phyloP scores from a whole-genome alignment of 805 yeast species.

The Brettanomyces sp. region DNA sequence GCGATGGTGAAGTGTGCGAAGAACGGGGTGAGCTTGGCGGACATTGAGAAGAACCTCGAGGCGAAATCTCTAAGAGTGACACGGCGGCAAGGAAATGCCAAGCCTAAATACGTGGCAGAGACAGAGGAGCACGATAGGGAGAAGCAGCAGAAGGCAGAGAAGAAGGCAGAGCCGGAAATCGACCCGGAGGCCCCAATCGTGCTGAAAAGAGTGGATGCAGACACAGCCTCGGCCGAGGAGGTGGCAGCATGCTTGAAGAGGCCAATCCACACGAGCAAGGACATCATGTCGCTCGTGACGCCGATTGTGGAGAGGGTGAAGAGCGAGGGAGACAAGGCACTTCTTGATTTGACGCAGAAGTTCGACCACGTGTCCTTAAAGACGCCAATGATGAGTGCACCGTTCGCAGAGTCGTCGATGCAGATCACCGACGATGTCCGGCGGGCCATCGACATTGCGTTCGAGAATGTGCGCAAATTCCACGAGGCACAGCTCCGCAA shows the following conservation, averaged over 20 bases:
- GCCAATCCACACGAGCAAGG: constrained; percentile 92
- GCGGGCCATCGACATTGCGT: constrained; percentile 81
- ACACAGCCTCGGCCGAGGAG: constrained; percentile 30
- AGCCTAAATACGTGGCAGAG: constrained; percentile 54
- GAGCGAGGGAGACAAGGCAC: constrained; percentile 73
- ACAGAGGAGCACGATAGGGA: constrained; percentile 8
- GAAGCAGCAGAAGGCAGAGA: constrained; percentile 5
- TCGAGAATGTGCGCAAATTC: constrained; percentile 81
- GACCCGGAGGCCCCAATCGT: constrained; percentile 32
- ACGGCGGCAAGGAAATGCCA: constrained; percentile 94
- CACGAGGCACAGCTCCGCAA: constrained; percentile 85
- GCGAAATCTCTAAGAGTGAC: constrained; percentile 78
- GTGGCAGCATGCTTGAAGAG: constrained; percentile 64
- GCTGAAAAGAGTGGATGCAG: constrained; percentile 40
- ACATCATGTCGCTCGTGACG: constrained; percentile 83
- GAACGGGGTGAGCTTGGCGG: constrained; percentile 69
- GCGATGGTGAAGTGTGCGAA: constrained; percentile 47
- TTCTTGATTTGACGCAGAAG: constrained; percentile 81
- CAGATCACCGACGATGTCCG: constrained; percentile 63
- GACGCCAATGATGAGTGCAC: constrained; percentile 75
- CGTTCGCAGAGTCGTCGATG: constrained; percentile 75
- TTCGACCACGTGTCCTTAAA: constrained; percentile 75
- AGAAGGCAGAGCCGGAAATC: constrained; percentile 7
- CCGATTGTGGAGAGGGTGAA: constrained; percentile 82
- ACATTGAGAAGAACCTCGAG: constrained; percentile 78